Base-by-base conservation (phyloP, 371 early-diverging fungal species). In the Thermomucor indicae-seudaticae region DNA sequence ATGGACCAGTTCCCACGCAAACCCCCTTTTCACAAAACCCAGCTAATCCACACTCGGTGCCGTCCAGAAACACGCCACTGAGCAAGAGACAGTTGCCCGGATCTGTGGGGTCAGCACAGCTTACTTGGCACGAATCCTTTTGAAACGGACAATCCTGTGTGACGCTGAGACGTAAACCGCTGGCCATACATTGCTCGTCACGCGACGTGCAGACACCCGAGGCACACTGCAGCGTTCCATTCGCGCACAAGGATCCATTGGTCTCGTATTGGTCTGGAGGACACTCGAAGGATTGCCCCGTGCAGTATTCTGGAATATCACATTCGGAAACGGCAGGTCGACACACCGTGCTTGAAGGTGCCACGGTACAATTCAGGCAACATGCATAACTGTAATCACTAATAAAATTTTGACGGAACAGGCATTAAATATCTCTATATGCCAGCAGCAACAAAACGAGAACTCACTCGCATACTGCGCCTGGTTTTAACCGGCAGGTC, bases 191-290 rank as follows among this genome's bases (percentile, higher is more conserved):
- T 64, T 94, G 95, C 8, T 79, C 75, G 61, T 91, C 91, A 19
- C 93, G 72, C 2, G 85, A 88, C 11, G 96, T 96, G 64, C 96
- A 96, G 12, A 85, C 54, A 10, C 96, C 96, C 8, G 85, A 84
- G 25, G 96, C 93, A 65, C 96, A 96, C 47, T 79, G 61, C 57
- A 85, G 72, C 2, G 66, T 72, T 2, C 52, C 42, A 41, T 76
- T 74, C 11, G 73, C 75, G 56, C 96, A 96, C 0, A 78, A 43
- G 0, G 83, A 76, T 14, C 90, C 90, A 60, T 97, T 88, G 2
- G 72, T 48, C 12, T 87, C 58, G 27, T 79, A 83, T 0, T 50
- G 27, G 68, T 95, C 92, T 1, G 62, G 17, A 1, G 96, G 96
- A 58, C 97, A 96, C 3, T 72, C 72, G 3, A 79, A 65, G 17